Evolutionary conservation across 257 asterid species (phyloP).

Genomic region (Voacanga thouarsii): DNA sequence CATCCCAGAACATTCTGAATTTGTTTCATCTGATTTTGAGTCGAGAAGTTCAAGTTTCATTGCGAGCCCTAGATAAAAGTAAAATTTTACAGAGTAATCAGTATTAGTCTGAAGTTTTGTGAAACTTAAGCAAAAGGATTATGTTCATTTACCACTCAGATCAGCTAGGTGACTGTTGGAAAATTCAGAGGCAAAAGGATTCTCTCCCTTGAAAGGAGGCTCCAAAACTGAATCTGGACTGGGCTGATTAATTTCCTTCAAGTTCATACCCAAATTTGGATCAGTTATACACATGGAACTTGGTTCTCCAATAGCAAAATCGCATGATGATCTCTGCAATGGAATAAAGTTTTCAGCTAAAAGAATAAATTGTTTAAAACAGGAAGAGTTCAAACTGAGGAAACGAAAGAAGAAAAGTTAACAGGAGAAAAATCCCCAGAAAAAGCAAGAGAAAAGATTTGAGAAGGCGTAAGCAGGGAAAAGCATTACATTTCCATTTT

Average conservation of each 20-base stretch:
- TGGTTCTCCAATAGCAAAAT: slow-evolving; percentile 29
- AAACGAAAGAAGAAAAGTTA: too few species aligned
- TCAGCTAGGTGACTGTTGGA: slow-evolving; percentile 27
- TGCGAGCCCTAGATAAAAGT: slow-evolving; percentile 40
- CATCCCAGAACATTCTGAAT: slow-evolving; percentile 63
- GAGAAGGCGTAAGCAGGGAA: background rate
- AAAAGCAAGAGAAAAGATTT: background rate
- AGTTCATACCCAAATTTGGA: slow-evolving; percentile 27
- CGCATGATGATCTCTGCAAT: slow-evolving; percentile 44
- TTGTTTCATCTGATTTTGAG: slow-evolving; percentile 43
- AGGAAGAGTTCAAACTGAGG: too few species aligned
- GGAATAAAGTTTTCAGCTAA: background rate
- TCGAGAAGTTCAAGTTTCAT: slow-evolving; percentile 46
- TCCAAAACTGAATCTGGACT: slow-evolving; percentile 74
- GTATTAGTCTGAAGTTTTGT: background rate
- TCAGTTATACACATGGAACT: slow-evolving; percentile 22
- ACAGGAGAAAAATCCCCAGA: background rate
- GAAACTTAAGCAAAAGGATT: background rate
- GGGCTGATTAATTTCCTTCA: slow-evolving; percentile 40
- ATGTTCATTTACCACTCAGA: slow-evolving; percentile 27
- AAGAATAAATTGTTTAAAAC: background rate
- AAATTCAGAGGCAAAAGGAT: slow-evolving; percentile 22
- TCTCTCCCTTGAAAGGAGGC: slow-evolving; percentile 31
- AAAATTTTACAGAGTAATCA: background rate
- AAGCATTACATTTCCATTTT: background rate